These are phyloP conservation scores for Pseudogymnoascus sp. DNA, from an alignment of 2,329 filamentous ascomycete species.

Conservation along the genomic window DNA sequence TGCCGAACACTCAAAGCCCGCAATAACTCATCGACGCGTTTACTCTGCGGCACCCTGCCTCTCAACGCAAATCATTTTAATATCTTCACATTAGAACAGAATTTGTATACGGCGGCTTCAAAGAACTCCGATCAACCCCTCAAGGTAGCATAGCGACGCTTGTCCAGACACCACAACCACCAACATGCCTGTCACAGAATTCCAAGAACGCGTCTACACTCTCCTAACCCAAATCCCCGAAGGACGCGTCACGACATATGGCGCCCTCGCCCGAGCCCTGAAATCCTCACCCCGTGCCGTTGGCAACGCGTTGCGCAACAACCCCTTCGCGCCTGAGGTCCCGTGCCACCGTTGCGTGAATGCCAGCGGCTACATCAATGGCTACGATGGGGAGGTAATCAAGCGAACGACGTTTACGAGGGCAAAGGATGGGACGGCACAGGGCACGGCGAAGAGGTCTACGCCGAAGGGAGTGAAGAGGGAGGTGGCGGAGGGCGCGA, in stretches of 20 bases:
- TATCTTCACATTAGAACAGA: neutral
- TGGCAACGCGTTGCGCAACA: constrained; percentile 51
- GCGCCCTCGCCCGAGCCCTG: constrained; percentile 49
- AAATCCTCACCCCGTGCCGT: constrained; percentile 54
- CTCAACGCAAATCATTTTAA: neutral
- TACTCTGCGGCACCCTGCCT: neutral
- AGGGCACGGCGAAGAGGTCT: neutral
- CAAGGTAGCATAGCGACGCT: neutral
- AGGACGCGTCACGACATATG: constrained; percentile 54
- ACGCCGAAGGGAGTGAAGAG: neutral
- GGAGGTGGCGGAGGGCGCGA: neutral
- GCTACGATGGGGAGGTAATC: constrained; percentile 53
- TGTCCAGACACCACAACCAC: neutral
- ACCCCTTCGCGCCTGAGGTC: constrained; percentile 57
- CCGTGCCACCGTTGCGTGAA: constrained; percentile 70
- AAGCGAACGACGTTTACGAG: neutral
- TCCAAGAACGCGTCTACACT: constrained; percentile 39
- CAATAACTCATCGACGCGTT: neutral
- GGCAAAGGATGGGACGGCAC: neutral
- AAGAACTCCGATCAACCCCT: neutral
- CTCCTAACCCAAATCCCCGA: constrained; percentile 53
- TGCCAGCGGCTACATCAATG: constrained; percentile 58
- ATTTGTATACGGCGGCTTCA: neutral
- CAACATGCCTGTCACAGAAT: neutral
- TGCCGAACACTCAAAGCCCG: neutral